phyloP scores from a whole-genome alignment of 805 yeast species.

The Metschnikowia rubicola region DNA sequence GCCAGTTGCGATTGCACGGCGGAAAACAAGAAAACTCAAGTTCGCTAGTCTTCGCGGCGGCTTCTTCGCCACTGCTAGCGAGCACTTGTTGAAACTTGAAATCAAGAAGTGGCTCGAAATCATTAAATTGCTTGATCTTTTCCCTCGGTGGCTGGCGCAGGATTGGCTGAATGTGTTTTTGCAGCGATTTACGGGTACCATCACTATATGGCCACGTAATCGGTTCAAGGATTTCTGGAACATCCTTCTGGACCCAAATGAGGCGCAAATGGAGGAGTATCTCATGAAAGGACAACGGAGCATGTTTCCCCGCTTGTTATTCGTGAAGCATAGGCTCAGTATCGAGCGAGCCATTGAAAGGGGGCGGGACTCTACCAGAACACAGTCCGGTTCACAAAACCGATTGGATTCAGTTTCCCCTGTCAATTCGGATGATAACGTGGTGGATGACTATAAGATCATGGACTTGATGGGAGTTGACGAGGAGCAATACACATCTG shows the following conservation, averaged over 20 bases:
- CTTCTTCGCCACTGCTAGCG: conserved; percentile 66
- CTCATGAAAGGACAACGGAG: conserved; percentile 61
- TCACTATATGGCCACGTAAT: conserved; percentile 74
- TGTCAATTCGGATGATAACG: conserved; percentile 10
- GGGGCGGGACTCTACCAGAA: conserved; percentile 35
- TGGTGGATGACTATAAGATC: conserved; percentile 6
- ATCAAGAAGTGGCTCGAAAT: conserved; percentile 74
- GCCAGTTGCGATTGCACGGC: conserved; percentile 58
- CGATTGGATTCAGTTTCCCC: conserved; percentile 9
- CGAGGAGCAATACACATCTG: conserved; percentile 11
- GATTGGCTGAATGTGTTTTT: conserved; percentile 80
- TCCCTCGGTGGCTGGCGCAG: conserved; percentile 67
- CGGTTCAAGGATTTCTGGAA: conserved; percentile 55
- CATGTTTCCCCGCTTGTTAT: conserved; percentile 62
- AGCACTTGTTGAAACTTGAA: conserved; percentile 67
- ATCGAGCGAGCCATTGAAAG: conserved; percentile 63
- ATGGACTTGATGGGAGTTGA: conserved; percentile 3
- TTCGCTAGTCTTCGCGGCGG: conserved; percentile 64
- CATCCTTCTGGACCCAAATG: conserved; percentile 66
- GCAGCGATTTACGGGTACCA: conserved; percentile 70
- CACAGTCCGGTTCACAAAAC: background rate
- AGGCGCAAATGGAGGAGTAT: conserved; percentile 51
- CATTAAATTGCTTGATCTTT: conserved; percentile 58
- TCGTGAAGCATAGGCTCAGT: conserved; percentile 58
- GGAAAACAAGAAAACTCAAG: conserved; percentile 34